These are phyloP conservation scores for Salix viminalis DNA, from an alignment of 345 rosid genomes.

Conservation along the genomic window DNA sequence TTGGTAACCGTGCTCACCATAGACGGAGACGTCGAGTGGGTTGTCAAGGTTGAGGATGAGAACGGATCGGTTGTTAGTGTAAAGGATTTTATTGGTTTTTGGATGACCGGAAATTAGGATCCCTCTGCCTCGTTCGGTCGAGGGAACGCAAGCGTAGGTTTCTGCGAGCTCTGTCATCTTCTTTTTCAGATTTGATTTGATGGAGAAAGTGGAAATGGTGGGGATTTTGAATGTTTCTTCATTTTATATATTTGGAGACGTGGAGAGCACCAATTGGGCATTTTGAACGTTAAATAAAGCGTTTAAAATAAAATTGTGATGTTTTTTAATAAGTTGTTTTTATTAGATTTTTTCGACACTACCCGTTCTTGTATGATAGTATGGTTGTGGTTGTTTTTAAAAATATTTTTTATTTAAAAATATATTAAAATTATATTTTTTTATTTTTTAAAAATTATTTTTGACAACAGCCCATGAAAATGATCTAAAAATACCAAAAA, in stretches of 20 bases:
- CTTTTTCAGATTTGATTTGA: not conserved
- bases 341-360: too few species aligned
- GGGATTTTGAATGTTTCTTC: not conserved
- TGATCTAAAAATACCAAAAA: too few species aligned
- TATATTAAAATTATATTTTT: too few species aligned
- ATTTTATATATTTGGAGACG: not conserved
- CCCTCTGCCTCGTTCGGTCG: conserved; percentile 93
- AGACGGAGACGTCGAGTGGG: conserved; percentile 72
- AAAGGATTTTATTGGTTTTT: conserved; percentile 63
- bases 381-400: too few species aligned
- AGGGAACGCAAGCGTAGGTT: conserved; percentile 80
- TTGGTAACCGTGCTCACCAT: conserved; percentile 88
- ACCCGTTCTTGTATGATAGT: too few species aligned
- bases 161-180: conserved; percentile 37
- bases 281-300: too few species aligned
- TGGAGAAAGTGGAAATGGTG: not conserved
- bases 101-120: conserved; percentile 76
- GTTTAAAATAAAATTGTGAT: too few species aligned
- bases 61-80: conserved; percentile 86
- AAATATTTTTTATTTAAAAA: too few species aligned
- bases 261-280: not conserved
- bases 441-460: too few species aligned
- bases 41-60: conserved; percentile 75
- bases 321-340: too few species aligned
- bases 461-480: fast-evolving